Conservation (phyloP, 106 monocot species). For the Allium sativum region DNA sequence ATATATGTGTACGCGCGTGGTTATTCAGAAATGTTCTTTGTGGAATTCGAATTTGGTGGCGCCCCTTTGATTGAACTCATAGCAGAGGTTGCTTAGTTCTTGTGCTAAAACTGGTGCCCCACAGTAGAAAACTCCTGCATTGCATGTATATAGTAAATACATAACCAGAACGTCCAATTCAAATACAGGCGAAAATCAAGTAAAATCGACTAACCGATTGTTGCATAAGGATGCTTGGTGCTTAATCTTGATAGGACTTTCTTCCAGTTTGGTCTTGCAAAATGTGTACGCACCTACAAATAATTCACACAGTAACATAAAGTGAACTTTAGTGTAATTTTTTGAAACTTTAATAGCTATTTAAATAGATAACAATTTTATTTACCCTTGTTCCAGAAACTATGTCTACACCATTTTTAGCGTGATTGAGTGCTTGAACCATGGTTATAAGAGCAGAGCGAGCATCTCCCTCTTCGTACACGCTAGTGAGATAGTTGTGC, state of each 20-base stretch:
- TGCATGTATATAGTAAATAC: no score
- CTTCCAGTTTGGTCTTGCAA: slow-evolving; percentile 92
- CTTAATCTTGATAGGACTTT: slow-evolving; percentile 71
- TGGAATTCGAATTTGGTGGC: slow-evolving; percentile 75
- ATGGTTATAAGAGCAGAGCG: slow-evolving; percentile 88
- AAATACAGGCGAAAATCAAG: no score
- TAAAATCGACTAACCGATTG: slow-evolving; percentile 43
- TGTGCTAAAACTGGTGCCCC: slow-evolving; percentile 68
- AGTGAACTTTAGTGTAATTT: no score
- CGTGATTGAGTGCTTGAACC: slow-evolving; percentile 90
- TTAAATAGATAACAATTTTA: not conserved
- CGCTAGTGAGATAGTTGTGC: slow-evolving; percentile 93
- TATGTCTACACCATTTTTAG: slow-evolving; percentile 87
- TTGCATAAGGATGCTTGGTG: slow-evolving; percentile 77
- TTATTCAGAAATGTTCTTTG: slow-evolving; percentile 73
- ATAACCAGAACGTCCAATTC: no score
- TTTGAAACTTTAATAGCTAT: no score
- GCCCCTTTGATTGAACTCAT: slow-evolving; percentile 77
- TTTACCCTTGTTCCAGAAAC: slow-evolving; percentile 84
- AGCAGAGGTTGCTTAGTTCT: slow-evolving; percentile 83
- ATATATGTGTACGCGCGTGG: not conserved
- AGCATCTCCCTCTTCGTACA: slow-evolving; percentile 94
- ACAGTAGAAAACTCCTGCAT: slow-evolving; percentile 86
- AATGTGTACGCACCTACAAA: slow-evolving; percentile 73
- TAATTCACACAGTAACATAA: not conserved